Base-by-base conservation (phyloP, 371 early-diverging fungal genomes). In the Funneliformis caledonium region DNA sequence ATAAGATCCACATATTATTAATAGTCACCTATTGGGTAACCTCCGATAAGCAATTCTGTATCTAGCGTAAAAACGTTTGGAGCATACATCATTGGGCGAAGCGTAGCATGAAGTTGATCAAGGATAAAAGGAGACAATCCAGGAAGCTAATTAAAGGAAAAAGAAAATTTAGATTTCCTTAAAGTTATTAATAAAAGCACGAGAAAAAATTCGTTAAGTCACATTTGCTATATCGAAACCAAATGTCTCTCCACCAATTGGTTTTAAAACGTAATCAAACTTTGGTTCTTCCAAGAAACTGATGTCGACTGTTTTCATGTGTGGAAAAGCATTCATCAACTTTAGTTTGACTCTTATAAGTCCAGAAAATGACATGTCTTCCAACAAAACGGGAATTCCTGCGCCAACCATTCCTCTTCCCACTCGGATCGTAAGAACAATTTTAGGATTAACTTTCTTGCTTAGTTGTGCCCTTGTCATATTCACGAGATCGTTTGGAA, bases 221-320 rank as follows among this genome's bases (percentile, higher is more conserved):
- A 91, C 91, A 83, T 93, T 87, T 33, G 92, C 92, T 82, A 95
- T 92, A 85, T 95, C 96, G 81, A 95, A 90, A 31, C 95, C 93
- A 86, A 92, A 91, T 33, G 94, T 93, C 76, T 99, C 90, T 86
- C 92, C 93, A 85, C 99, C 92, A 84, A 94, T 84, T 0, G 99
- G 99, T 82, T 96, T 93, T 60, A 99, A 89, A 22, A 92, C 91
- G 89, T 97, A 99, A 86, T 98, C 97, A 78, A 99, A 91, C 12
- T 84, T 83, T 26, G 99, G 99, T 33, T 91, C 89, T 81, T 96
- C 94, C 81, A 97, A 84, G 84, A 99, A 96, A 78, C 93, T 92
- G 50, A 96, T 91, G 68, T 96, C 95, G 10, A 97, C 90, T 0
- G 91, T 91, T 83, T 95, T 94, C 72, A 98, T 91, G 82, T 97